phyloP scores from a whole-genome alignment of 2,329 filamentous ascomycete species.

The Sodiomyces alkalinus region DNA sequence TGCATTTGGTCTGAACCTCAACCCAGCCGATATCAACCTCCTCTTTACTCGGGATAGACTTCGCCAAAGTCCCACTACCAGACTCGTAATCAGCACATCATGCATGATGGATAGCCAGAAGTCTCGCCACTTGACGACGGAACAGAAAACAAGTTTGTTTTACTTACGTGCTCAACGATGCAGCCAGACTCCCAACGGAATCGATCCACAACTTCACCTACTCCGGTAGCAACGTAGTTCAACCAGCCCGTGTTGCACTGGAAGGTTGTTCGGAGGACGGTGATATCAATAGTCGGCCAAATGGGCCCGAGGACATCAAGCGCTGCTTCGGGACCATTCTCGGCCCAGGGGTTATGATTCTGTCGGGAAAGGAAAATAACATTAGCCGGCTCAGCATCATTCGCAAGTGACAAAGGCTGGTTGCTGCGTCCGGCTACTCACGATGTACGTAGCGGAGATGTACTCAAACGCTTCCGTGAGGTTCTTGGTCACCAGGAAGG shows the following conservation, averaged over 20 bases:
- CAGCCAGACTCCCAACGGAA: conserved; percentile 9
- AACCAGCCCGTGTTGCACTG: conserved; percentile 7
- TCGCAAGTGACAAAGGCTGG: neutral
- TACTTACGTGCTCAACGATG: conserved; percentile 8
- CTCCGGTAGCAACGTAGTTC: conserved; percentile 6
- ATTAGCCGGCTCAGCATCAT: too few relatives aligned
- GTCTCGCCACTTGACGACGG: too few relatives aligned
- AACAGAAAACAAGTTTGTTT: too few relatives aligned
- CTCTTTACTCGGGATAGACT: neutral
- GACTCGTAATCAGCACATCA: neutral
- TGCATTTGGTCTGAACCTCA: too few relatives aligned
- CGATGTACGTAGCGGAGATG: conserved; percentile 12
- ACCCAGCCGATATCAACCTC: too few relatives aligned
- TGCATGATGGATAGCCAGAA: too few relatives aligned
- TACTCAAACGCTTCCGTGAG: conserved; percentile 12
- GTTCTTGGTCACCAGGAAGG: conserved; percentile 12
- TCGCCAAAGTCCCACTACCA: neutral
- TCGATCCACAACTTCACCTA: conserved; percentile 7
- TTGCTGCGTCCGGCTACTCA: too few relatives aligned
- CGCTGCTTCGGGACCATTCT: conserved; percentile 11
- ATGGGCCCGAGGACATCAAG: conserved; percentile 11
- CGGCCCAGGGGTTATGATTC: conserved; percentile 11
- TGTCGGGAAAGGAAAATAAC: too few relatives aligned
- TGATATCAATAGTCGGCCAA: conserved; percentile 11
- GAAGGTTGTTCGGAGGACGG: conserved; percentile 6